Evolutionary conservation across 2,329 filamentous ascomycete genomes (phyloP).

Genomic region (Calycina herbarum): DNA sequence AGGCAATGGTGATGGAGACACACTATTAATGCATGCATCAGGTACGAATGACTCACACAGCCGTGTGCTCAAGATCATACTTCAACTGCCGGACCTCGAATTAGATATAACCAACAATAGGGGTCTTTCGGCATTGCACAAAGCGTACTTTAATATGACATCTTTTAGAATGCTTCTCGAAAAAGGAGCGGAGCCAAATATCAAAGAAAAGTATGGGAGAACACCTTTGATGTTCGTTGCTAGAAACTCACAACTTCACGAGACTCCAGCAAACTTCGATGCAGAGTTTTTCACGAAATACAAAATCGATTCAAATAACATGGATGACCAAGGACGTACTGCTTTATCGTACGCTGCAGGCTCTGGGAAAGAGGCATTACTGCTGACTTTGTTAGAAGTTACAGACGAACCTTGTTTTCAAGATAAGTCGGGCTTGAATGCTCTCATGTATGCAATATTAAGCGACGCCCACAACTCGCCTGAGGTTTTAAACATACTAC

Average conservation of each 20-base stretch:
- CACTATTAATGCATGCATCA: not conserved
- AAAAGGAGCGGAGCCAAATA: not conserved
- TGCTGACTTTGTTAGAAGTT: not conserved
- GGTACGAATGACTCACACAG: not conserved
- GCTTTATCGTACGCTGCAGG: not conserved
- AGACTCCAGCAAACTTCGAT: not conserved
- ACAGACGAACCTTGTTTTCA: not conserved
- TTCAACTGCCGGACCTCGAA: not conserved
- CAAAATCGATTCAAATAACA: not conserved
- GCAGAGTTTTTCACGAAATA: not conserved
- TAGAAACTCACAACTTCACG: not conserved
- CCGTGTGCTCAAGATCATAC: not conserved
- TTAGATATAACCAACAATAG: not conserved
- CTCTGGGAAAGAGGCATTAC: not conserved
- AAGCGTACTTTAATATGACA: not conserved
- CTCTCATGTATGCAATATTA: not conserved
- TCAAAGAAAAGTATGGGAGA: not conserved
- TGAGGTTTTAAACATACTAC: not conserved
- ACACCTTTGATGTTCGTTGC: not conserved
- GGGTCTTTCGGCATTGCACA: not conserved
- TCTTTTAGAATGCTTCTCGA: not conserved
- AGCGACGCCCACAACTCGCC: not conserved
- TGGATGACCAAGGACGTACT: not conserved
- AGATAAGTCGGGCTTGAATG: not conserved
- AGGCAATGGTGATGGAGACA: not conserved